A percentile compares a stretch with the other conserved stretches of the same genome.
Conservation (phyloP, 768 basidiomycete genomes). For the Cystofilobasidium ferigula region DNA sequence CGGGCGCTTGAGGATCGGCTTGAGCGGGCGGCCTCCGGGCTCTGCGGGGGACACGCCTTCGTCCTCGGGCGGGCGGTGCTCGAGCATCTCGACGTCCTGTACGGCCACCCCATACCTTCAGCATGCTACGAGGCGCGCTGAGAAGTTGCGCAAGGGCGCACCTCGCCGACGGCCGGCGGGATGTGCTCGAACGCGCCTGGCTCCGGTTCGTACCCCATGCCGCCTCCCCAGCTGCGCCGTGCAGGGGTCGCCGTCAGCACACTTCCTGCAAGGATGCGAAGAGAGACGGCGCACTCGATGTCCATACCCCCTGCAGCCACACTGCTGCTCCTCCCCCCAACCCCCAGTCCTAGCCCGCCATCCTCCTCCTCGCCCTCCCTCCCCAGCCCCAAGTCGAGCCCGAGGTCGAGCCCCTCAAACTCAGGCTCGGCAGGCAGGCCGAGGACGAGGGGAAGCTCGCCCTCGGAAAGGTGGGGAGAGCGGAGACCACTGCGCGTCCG, state of each 20-base stretch:
- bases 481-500: not conserved
- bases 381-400: not conserved
- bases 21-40: not conserved
- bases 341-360: not conserved
- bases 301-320: not conserved
- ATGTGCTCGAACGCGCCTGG: not conserved
- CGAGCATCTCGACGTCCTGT: not conserved
- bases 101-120: not conserved
- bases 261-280: too few relatives aligned
- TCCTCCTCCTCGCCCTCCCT: too few relatives aligned
- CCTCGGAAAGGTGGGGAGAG: not conserved
- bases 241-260: not conserved
- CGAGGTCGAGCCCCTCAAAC: conserved; percentile 1
- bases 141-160: too few relatives aligned
- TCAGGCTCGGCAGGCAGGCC: not conserved
- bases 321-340: not conserved
- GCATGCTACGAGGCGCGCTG: too few relatives aligned
- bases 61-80: not conserved
- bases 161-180: too few relatives aligned
- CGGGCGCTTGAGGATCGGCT: conserved; percentile 12
- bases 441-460: not conserved
- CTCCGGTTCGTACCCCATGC: not conserved
- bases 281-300: too few relatives aligned
- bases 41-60: not conserved
- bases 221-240: not conserved